Evolutionary conservation across 1,284 basidiomycete genomes (phyloP).

Genomic region (Trichosporon faecale): DNA sequence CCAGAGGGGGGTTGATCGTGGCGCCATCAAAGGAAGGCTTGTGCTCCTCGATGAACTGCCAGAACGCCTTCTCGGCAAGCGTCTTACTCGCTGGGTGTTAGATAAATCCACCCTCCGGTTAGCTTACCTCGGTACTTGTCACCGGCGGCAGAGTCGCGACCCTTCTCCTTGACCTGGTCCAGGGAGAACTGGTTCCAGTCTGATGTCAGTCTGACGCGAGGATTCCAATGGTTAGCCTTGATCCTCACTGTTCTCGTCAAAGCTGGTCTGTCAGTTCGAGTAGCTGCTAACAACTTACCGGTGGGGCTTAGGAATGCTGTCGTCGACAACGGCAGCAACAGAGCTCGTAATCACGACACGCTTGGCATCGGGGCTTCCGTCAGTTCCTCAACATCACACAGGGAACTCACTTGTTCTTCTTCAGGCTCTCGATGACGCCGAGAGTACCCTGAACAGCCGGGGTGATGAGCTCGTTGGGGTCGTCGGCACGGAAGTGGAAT

Average conservation of each 20-base stretch:
- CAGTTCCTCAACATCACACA: background rate
- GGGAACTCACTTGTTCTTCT: slow-evolving; percentile 56
- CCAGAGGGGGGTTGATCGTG: slow-evolving; percentile 58
- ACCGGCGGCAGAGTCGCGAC: slow-evolving; percentile 53
- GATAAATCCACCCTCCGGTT: background rate
- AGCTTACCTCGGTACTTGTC: slow-evolving; percentile 56
- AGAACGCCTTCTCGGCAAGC: slow-evolving; percentile 59
- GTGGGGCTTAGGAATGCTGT: slow-evolving; percentile 17
- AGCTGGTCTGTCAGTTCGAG: slow-evolving; percentile 7
- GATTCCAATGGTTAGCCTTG: background rate
- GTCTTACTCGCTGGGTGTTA: slow-evolving; percentile 55
- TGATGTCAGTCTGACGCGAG: slow-evolving; percentile 1
- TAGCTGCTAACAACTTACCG: slow-evolving; percentile 4
- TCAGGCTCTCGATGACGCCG: slow-evolving; percentile 59
- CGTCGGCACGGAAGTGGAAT: slow-evolving; percentile 44
- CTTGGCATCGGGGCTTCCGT: slow-evolving; percentile 55
- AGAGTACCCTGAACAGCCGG: slow-evolving; percentile 65
- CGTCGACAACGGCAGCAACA: background rate
- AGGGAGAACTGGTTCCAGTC: slow-evolving; percentile 65
- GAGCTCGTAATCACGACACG: slow-evolving; percentile 63
- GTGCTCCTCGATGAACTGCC: slow-evolving; percentile 58
- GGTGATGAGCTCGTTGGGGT: slow-evolving; percentile 57
- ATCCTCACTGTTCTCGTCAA: slow-evolving; percentile 16
- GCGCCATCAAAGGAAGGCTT: slow-evolving; percentile 60
- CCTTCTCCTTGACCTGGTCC: slow-evolving; percentile 58